phyloP scores from a whole-genome alignment of 371 early-diverging fungal species.

The Globomyces sp. region DNA sequence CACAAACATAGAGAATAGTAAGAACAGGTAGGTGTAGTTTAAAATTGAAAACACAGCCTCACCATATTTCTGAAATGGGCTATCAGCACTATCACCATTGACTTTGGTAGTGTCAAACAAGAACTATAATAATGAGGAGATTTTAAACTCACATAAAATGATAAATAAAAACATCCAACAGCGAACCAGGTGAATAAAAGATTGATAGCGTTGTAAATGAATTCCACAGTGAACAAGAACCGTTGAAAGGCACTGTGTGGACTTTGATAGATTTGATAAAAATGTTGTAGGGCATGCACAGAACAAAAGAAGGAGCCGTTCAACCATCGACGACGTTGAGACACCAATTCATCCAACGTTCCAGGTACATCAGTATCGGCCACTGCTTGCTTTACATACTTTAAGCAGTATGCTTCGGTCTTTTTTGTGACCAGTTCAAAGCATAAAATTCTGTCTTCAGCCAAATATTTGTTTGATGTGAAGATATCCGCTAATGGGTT shows the following conservation, averaged over 20 bases:
- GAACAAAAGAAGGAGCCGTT: constrained; percentile 54
- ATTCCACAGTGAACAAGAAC: constrained; percentile 30
- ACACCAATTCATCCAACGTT: constrained; percentile 46
- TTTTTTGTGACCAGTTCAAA: constrained; percentile 45
- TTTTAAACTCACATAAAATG: constrained; percentile 34
- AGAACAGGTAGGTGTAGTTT: constrained; percentile 58
- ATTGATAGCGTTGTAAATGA: constrained; percentile 48
- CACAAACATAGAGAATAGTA: constrained; percentile 76
- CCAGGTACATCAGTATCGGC: constrained; percentile 49
- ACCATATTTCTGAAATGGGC: constrained; percentile 44
- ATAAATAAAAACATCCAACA: constrained; percentile 48
- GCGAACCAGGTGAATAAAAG: constrained; percentile 40
- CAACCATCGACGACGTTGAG: constrained; percentile 60
- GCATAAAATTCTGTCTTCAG: constrained; percentile 48
- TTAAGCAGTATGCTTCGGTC: constrained; percentile 46
- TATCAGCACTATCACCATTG: constrained; percentile 6
- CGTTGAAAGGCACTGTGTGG: constrained; percentile 33
- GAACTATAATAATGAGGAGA: constrained; percentile 16
- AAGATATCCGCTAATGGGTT: constrained; percentile 53
- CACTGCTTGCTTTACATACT: constrained; percentile 38
- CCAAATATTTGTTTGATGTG: constrained; percentile 67
- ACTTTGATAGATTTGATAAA: constrained; percentile 37
- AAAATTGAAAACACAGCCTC: constrained; percentile 39
- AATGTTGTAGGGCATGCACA: constrained; percentile 38
- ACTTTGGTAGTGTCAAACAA: constrained; percentile 16